Evolutionary conservation across 768 basidiomycete species (phyloP).

Genomic region (Hygrocybe punicea): DNA sequence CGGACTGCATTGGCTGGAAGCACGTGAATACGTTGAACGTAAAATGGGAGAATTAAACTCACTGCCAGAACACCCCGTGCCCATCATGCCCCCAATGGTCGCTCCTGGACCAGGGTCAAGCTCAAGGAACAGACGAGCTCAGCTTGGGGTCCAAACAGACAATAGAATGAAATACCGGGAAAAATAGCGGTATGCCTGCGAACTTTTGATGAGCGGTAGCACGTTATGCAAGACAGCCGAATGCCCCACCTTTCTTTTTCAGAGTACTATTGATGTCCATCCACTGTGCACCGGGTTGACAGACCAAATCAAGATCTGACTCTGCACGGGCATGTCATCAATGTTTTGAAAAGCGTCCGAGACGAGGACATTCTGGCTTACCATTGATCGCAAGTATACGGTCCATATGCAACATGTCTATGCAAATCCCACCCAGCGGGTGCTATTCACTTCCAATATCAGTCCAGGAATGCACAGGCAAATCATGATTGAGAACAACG

Average conservation of each 20-base stretch:
- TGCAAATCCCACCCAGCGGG: conserved; percentile 63
- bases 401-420: conserved; percentile 79
- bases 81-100: conserved; percentile 88
- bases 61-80: conserved; percentile 84
- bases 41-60: conserved; percentile 29
- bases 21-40: background rate
- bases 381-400: conserved; percentile 72
- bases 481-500: conserved; percentile 16
- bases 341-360: background rate
- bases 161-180: conserved; percentile 56
- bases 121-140: conserved; percentile 31
- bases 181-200: conserved; percentile 70
- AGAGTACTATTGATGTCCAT: conserved; percentile 72
- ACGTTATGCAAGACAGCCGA: no score
- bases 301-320: conserved; percentile 68
- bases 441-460: conserved; percentile 35
- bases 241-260: conserved; percentile 41
- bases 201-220: no score
- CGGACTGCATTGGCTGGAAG: conserved; percentile 70
- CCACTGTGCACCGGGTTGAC: conserved; percentile 76
- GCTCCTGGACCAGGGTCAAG: conserved; percentile 71
- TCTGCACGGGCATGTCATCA: conserved; percentile 36
- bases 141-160: background rate
- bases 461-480: no score
- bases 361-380: conserved; percentile 24